These are phyloP conservation scores for Pseudocercospora cruenta DNA, from an alignment of 2,329 filamentous ascomycete genomes.

Conservation along the genomic window DNA sequence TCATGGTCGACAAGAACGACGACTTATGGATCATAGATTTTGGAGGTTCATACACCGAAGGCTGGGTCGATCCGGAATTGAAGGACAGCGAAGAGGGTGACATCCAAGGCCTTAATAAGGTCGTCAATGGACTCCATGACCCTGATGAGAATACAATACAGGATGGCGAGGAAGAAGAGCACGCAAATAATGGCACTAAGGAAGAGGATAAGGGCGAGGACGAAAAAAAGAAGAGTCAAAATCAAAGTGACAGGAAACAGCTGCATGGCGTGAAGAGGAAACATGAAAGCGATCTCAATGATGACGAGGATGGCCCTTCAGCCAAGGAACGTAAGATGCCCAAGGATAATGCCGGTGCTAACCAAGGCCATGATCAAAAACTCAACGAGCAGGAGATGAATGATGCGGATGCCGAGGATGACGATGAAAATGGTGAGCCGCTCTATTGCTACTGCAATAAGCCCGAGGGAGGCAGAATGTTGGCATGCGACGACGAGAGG, in stretches of 20 bases:
- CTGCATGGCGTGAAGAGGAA: background rate
- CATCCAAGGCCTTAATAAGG: conserved; percentile 35
- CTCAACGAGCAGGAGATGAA: conserved; percentile 2
- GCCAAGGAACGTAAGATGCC: conserved; percentile 6
- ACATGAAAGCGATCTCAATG: background rate
- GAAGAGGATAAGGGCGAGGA: conserved; percentile 7
- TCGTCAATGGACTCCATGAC: conserved; percentile 37
- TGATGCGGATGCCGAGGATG: background rate
- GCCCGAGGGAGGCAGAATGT: conserved; percentile 57
- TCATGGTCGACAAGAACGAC: conserved; percentile 43
- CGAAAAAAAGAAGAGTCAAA: background rate
- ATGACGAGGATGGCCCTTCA: background rate
- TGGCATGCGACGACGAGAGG: conserved; percentile 75
- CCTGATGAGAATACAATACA: conserved; percentile 28
- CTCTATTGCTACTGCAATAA: conserved; percentile 28
- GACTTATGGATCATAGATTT: conserved; percentile 47
- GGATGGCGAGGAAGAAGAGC: conserved; percentile 20
- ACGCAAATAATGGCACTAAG: conserved; percentile 7
- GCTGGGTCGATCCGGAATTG: conserved; percentile 43
- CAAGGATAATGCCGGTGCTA: background rate
- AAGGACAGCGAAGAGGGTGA: conserved; percentile 43
- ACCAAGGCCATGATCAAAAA: conserved; percentile 4
- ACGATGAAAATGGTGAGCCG: background rate
- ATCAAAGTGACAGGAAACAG: background rate
- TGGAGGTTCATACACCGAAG: conserved; percentile 43